These are phyloP conservation scores for Neurospora sp. DNA, from an alignment of 2,329 filamentous ascomycete genomes.

Conservation along the genomic window DNA sequence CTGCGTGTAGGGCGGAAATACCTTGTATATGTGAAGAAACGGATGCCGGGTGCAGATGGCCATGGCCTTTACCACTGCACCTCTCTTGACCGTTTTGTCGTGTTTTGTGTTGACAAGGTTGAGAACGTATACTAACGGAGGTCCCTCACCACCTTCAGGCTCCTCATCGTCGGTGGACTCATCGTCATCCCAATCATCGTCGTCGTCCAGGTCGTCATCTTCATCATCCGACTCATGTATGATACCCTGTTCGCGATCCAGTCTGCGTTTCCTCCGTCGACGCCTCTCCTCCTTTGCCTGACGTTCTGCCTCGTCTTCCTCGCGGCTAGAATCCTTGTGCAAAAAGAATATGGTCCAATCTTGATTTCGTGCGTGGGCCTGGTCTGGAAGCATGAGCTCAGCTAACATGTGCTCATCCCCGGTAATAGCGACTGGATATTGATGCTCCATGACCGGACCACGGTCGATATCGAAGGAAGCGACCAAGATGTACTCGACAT, in stretches of 20 bases:
- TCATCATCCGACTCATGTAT: slow-evolving; percentile 39
- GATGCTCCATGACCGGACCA: slow-evolving; percentile 96
- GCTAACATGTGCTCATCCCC: slow-evolving; percentile 97
- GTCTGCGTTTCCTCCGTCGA: slow-evolving; percentile 40
- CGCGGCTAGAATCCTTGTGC: slow-evolving; percentile 83
- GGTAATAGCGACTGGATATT: slow-evolving; percentile 89
- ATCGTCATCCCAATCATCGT: slow-evolving; percentile 32
- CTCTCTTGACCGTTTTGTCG: slow-evolving; percentile 85
- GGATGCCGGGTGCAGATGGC: slow-evolving; percentile 96
- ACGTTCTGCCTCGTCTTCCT: slow-evolving; percentile 68
- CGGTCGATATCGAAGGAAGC: slow-evolving; percentile 96
- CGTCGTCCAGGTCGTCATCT: slow-evolving; percentile 33
- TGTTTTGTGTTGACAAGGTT: slow-evolving; percentile 98
- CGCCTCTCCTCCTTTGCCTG: slow-evolving; percentile 45
- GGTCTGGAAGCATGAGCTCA: slow-evolving; percentile 95
- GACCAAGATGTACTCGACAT: slow-evolving; percentile 98
- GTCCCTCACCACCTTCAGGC: slow-evolving; percentile 66
- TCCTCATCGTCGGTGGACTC: slow-evolving; percentile 44
- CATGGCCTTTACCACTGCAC: slow-evolving; percentile 95
- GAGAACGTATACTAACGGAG: slow-evolving; percentile 90
- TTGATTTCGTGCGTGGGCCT: slow-evolving; percentile 87
- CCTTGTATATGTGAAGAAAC: slow-evolving; percentile 98
- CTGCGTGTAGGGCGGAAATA: slow-evolving; percentile 20
- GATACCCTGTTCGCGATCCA: slow-evolving; percentile 29
- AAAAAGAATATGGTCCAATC: slow-evolving; percentile 99